Conservation (phyloP, 2,329 filamentous ascomycete genomes). For the Alternaria tenuissima region DNA sequence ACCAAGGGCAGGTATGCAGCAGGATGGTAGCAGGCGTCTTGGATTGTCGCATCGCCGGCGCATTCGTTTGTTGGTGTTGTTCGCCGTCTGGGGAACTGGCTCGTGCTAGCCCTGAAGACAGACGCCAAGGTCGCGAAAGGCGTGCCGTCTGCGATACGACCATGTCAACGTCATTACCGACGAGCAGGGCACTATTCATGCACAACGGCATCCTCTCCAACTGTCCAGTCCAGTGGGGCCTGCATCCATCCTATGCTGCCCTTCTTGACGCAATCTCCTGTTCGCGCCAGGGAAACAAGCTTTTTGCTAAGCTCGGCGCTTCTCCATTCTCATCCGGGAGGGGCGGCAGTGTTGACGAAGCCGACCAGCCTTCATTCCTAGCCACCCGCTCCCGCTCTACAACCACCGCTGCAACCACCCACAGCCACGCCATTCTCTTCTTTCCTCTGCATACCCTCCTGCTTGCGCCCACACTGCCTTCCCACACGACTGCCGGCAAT, state of each 20-base stretch:
- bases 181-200: not conserved
- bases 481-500: slow-evolving; percentile 19
- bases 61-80: not conserved
- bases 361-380: slow-evolving; percentile 32
- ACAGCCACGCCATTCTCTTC: not conserved
- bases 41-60: slow-evolving; percentile 2
- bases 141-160: not conserved
- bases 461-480: not conserved
- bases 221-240: not conserved
- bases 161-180: slow-evolving; percentile 3
- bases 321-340: slow-evolving; percentile 7
- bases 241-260: not conserved
- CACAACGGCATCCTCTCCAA: not conserved
- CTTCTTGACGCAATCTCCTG: slow-evolving; percentile 9
- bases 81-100: not conserved
- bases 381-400: slow-evolving; percentile 7
- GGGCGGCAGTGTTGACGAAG: slow-evolving; percentile 4
- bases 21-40: not conserved
- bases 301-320: slow-evolving; percentile 34
- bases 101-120: not conserved
- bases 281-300: slow-evolving; percentile 29
- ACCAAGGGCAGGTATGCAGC: not conserved
- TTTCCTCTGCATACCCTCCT: not conserved
- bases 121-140: slow-evolving; percentile 1
- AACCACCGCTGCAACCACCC: slow-evolving; percentile 3